phyloP scores from a whole-genome alignment of 768 basidiomycete species.

The Glaciozyma antarctica region DNA sequence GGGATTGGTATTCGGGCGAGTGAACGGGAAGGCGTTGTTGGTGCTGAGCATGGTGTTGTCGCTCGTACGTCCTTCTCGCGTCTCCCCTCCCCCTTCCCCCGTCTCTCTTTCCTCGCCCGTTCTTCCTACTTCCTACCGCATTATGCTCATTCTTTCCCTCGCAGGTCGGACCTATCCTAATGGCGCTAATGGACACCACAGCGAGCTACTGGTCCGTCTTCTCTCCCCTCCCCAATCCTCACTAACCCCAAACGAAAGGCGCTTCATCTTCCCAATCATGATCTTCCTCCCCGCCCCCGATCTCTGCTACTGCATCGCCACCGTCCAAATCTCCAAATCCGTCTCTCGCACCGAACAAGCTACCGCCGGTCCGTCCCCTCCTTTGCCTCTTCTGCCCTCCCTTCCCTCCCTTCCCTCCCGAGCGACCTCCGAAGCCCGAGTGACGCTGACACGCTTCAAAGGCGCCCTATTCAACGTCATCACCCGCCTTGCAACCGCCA shows the following conservation, averaged over 20 bases:
- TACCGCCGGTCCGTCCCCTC: background rate
- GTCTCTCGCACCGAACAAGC: background rate
- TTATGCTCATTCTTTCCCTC: background rate
- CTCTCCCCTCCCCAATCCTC: no score
- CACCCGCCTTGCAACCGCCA: conserved; percentile 1
- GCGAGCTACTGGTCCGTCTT: background rate
- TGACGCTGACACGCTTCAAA: no score
- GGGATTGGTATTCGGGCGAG: background rate
- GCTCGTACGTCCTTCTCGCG: background rate
- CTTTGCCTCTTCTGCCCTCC: background rate
- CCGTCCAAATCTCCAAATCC: background rate
- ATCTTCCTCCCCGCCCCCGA: background rate
- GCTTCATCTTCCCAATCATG: background rate
- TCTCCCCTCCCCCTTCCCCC: no score
- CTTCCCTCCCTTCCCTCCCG: no score
- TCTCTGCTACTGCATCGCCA: background rate
- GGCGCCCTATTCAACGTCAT: conserved; percentile 2
- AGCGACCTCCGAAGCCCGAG: no score
- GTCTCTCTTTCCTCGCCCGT: background rate
- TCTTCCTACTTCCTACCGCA: background rate
- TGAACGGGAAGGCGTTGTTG: background rate
- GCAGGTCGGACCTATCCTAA: background rate
- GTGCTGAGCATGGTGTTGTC: background rate
- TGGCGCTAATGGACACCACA: background rate
- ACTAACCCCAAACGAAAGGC: no score